Evolutionary conservation across 257 asterid species (phyloP), one percentile per base, ranked within the genome.

Genomic region (Scutellaria barbata): DNA sequence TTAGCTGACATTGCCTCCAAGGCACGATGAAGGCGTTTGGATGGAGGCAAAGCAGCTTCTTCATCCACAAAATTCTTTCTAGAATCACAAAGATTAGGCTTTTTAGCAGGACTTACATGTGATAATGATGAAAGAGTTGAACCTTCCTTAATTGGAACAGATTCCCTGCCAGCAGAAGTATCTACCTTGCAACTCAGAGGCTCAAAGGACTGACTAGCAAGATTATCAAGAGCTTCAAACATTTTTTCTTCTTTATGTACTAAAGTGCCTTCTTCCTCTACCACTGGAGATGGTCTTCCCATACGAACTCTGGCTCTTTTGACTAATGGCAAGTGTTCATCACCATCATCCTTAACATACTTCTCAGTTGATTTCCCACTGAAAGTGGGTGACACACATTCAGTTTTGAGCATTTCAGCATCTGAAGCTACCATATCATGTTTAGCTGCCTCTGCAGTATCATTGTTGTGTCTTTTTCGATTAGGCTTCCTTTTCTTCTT

Each of bases 1-100:
- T 95, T 89, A 54, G 98, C 99, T 40, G 99, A 95, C 99, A 95
- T 95, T 68, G 99, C 99, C 76, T 95, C 98, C 84, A 95, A 74
- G 16, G 99, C 99, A 76, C 99, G 98, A 77, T 95, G 99, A 51
- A 95, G 82, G 56, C 99, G 95, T 79, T 95, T 95, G 12, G 97
- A 92, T 43, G 96, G 99, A 79, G 99, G 99, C 60, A 95, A 87
- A 72, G 96, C 92, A 82, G 98, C 92, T 81, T 95, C 98, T 40
- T 85, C 93, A 71, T 86, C 92, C 66, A 85, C 85, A 69, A 74
- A 77, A 77, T 76, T 82, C 75, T 83, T 93, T 65, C 79, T 75
- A 63, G 77, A 71, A 76, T 82, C 92, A 85, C 87, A 81, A 13
- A 63, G 18, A 22, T 77, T 86, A 73, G 82, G 81, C 75, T 77